phyloP scores from a whole-genome alignment of 179 eudicot species.

The Nepenthes alata region DNA sequence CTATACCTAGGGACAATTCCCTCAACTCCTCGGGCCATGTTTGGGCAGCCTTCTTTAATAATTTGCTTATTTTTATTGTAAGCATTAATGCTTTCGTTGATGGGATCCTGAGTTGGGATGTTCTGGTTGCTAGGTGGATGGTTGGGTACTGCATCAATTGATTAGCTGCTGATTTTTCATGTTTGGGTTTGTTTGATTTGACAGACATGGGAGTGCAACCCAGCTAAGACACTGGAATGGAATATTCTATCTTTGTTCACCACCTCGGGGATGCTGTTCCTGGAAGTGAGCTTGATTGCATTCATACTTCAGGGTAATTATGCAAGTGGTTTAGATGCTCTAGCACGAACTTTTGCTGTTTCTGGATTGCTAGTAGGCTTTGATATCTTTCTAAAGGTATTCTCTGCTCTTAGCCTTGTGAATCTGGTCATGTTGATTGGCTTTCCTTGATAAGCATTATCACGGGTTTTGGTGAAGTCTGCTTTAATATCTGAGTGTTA shows the following conservation, averaged over 20 bases:
- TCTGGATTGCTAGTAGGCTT: slow-evolving; percentile 62
- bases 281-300: slow-evolving; percentile 88
- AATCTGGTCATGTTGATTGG: background rate
- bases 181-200: slow-evolving; percentile 6
- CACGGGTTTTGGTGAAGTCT: background rate
- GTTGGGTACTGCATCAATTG: background rate
- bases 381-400: slow-evolving; percentile 69
- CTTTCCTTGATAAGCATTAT: background rate
- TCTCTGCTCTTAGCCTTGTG: background rate
- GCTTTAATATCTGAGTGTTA: background rate
- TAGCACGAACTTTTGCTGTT: slow-evolving; percentile 58
- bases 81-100: no score
- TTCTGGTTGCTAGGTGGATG: background rate
- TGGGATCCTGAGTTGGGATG: no score
- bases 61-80: no score
- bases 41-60: no score
- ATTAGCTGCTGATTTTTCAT: background rate
- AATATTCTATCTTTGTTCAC: slow-evolving; percentile 65
- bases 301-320: slow-evolving; percentile 78
- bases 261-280: slow-evolving; percentile 62
- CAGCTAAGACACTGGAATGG: slow-evolving; percentile 62
- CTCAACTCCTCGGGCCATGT: no score
- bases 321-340: slow-evolving; percentile 61
- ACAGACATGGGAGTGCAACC: slow-evolving; percentile 73
- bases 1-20: no score